A percentile compares a stretch with the other conserved stretches of the same genome.
These are phyloP conservation scores for Bacidia gigantensis DNA, from an alignment of 495 filamentous ascomycete genomes.

Conservation along the genomic window DNA sequence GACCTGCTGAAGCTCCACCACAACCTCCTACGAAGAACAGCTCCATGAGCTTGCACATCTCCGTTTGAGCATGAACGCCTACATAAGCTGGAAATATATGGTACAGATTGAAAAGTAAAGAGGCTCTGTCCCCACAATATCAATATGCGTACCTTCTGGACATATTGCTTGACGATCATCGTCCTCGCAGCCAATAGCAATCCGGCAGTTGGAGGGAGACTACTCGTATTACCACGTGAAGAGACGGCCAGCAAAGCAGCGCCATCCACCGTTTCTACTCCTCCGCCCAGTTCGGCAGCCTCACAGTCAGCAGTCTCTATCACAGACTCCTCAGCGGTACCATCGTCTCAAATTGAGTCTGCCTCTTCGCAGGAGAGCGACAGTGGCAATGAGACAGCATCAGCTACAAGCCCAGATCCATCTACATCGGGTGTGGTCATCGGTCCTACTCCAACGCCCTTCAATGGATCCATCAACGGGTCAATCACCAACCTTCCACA, in stretches of 20 bases:
- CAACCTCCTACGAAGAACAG: neutral
- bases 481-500: conserved; percentile 2
- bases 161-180: neutral
- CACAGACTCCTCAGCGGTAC: neutral
- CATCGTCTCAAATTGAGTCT: neutral
- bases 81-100: neutral
- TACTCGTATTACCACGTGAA: conserved; percentile 10
- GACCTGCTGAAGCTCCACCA: neutral
- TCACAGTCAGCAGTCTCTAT: neutral
- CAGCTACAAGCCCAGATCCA: neutral
- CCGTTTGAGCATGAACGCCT: neutral
- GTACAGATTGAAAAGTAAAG: neutral
- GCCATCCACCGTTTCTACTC: conserved; percentile 3
- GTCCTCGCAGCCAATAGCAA: conserved; percentile 2
- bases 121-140: neutral
- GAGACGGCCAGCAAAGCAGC: conserved; percentile 1
- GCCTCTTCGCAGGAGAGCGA: conserved; percentile 1
- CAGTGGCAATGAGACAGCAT: neutral
- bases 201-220: conserved; percentile 1
- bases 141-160: conserved; percentile 5
- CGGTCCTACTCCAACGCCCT: conserved; percentile 6
- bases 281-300: neutral
- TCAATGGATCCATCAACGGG: conserved; percentile 12
- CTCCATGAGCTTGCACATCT: neutral
- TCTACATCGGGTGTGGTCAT: neutral